phyloP scores from a whole-genome alignment of 352 stramenopile species.

The Phytophthora citricola region DNA sequence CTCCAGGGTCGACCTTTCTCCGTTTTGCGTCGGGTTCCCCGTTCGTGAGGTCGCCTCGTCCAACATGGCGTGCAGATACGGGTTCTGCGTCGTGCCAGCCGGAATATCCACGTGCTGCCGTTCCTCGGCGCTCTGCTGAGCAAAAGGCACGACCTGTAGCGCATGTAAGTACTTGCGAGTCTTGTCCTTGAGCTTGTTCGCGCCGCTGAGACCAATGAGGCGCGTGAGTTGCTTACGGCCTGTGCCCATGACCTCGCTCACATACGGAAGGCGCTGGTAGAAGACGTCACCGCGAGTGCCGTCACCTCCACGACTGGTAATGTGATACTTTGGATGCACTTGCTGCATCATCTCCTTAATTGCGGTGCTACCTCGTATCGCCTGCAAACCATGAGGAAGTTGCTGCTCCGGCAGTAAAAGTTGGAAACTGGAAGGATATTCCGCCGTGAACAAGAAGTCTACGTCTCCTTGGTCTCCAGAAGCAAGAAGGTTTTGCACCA shows the following conservation, averaged over 20 bases:
- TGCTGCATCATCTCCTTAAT: conserved; percentile 48
- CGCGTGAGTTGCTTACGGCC: conserved; percentile 70
- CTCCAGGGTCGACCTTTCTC: conserved; percentile 39
- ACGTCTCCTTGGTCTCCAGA: conserved; percentile 38
- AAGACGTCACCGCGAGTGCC: conserved; percentile 53
- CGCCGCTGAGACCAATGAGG: conserved; percentile 71
- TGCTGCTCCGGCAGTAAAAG: conserved; percentile 67
- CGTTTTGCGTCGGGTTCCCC: conserved; percentile 50
- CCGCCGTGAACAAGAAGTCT: conserved; percentile 73
- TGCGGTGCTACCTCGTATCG: conserved; percentile 29
- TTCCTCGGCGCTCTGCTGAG: conserved; percentile 34
- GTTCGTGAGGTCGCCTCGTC: conserved; percentile 23
- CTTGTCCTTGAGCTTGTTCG: conserved; percentile 73
- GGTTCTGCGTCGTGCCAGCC: conserved; percentile 75
- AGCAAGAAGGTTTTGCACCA: conserved; percentile 33
- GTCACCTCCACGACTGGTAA: conserved; percentile 59
- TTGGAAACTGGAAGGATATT: conserved; percentile 60
- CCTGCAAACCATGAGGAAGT: conserved; percentile 56
- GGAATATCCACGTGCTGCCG: conserved; percentile 63
- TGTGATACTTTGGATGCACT: conserved; percentile 78
- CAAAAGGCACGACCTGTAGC: conserved; percentile 61
- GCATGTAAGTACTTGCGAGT: conserved; percentile 84
- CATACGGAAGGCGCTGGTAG: conserved; percentile 83
- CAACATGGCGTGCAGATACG: conserved; percentile 54
- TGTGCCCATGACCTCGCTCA: conserved; percentile 56